Conservation (phyloP, 495 filamentous ascomycete species). For the Mycothermus thermophilus region DNA sequence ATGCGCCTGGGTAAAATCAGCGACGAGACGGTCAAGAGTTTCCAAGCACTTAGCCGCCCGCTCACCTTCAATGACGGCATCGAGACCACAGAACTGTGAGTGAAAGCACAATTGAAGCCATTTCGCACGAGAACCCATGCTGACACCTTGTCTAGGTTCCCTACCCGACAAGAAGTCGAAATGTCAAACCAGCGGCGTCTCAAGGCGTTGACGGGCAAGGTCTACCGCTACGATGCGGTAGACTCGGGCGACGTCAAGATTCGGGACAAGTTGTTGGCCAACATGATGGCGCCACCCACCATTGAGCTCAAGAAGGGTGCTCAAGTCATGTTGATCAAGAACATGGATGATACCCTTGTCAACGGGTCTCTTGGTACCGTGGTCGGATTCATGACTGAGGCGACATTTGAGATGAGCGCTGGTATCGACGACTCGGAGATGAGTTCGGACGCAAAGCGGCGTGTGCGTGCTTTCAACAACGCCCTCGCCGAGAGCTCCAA, state of each 20-base stretch:
- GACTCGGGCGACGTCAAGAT: slow-evolving; percentile 62
- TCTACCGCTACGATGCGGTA: slow-evolving; percentile 49
- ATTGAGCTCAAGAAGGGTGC: slow-evolving; percentile 80
- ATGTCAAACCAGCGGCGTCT: slow-evolving; percentile 67
- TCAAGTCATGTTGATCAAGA: slow-evolving; percentile 99
- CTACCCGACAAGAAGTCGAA: slow-evolving; percentile 83
- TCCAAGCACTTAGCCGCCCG: slow-evolving; percentile 54
- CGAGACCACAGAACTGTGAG: slow-evolving; percentile 78
- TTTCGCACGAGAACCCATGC: too few relatives aligned
- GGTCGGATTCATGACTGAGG: slow-evolving; percentile 72
- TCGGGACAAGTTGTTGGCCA: slow-evolving; percentile 66
- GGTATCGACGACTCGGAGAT: slow-evolving; percentile 32
- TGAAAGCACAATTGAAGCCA: too few relatives aligned
- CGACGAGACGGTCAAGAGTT: slow-evolving; percentile 52
- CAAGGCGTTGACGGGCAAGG: slow-evolving; percentile 50
- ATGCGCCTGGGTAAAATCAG: slow-evolving; percentile 81
- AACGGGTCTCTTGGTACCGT: slow-evolving; percentile 89
- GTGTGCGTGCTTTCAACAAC: slow-evolving; percentile 25
- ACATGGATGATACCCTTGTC: slow-evolving; percentile 84
- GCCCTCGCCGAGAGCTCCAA: slow-evolving; percentile 14
- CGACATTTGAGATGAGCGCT: slow-evolving; percentile 52
- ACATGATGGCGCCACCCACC: slow-evolving; percentile 77
- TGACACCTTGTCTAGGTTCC: too few relatives aligned
- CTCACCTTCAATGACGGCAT: slow-evolving; percentile 61
- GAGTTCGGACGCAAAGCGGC: slow-evolving; percentile 33